Conservation (phyloP, 2,329 filamentous ascomycete genomes). For the Colletotrichum noveboracense region DNA sequence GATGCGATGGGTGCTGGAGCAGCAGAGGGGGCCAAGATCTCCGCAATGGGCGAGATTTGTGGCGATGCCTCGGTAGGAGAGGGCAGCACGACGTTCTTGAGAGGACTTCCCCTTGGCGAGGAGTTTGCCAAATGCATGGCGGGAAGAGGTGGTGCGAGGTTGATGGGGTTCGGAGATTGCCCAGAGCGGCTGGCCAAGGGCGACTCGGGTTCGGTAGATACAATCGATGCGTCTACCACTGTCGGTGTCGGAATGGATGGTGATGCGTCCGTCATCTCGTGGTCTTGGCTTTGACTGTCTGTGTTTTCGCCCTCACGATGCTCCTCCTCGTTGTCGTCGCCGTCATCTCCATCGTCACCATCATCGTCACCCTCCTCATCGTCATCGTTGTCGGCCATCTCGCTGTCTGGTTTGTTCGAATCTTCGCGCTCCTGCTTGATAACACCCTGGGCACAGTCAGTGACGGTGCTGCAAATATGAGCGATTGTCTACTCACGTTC, state of each 20-base stretch:
- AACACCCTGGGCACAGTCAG: constrained; percentile 35
- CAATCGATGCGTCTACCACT: constrained; percentile 25
- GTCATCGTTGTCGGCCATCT: constrained; percentile 58
- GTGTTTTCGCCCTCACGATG: constrained; percentile 43
- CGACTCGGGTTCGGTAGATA: constrained; percentile 21
- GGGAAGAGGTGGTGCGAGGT: constrained; percentile 34
- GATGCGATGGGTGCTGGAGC: neutral
- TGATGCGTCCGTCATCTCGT: constrained; percentile 38
- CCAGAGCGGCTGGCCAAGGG: neutral
- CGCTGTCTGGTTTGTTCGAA: constrained; percentile 51
- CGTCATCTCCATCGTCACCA: constrained; percentile 53
- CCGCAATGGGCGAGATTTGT: constrained; percentile 21
- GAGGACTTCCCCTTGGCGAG: constrained; percentile 51
- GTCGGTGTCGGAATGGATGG: constrained; percentile 29
- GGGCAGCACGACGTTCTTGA: constrained; percentile 56
- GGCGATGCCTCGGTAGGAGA: constrained; percentile 46
- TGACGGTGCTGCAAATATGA: neutral
- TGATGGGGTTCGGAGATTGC: constrained; percentile 32
- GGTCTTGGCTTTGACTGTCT: constrained; percentile 18
- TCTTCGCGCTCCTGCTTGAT: constrained; percentile 52
- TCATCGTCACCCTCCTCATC: constrained; percentile 54
- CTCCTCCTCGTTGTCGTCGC: constrained; percentile 51
- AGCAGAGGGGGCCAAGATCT: neutral
- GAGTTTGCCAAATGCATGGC: constrained; percentile 26
- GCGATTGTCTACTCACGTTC: constrained; percentile 5